Evolutionary conservation across 306 rosid species (phyloP).

Genomic region (Myrica gale): DNA sequence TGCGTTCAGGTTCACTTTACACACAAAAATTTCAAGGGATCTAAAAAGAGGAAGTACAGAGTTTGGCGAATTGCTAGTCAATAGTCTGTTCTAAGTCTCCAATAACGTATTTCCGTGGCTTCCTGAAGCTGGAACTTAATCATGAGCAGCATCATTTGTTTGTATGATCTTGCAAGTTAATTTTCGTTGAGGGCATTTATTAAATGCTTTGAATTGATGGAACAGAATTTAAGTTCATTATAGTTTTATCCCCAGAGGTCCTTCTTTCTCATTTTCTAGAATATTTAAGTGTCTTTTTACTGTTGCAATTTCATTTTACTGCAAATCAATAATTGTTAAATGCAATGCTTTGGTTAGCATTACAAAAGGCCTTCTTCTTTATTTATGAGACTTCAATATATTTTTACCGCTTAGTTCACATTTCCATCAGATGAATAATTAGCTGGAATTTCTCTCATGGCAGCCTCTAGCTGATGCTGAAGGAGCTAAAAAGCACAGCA

Average conservation of each 20-base stretch:
- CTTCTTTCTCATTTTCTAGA: too few species aligned
- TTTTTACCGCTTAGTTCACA: neutral
- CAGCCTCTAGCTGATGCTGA: constrained; percentile 99
- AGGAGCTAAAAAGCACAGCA: constrained; percentile 61
- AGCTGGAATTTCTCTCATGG: constrained; percentile 16
- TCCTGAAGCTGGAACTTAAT: neutral
- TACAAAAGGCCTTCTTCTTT: neutral
- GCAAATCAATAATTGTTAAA: neutral
- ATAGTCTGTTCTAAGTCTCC: neutral
- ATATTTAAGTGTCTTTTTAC: too few species aligned
- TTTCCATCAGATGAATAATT: neutral
- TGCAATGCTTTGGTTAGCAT: neutral
- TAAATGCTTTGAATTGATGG: neutral
- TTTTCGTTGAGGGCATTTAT: neutral
- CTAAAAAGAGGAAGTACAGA: too few species aligned
- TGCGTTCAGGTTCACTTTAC: too few species aligned
- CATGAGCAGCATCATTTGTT: neutral
- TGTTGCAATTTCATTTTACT: neutral
- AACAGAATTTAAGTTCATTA: neutral
- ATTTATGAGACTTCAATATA: too few species aligned
- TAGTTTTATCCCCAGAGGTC: too few species aligned
- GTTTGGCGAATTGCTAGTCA: neutral
- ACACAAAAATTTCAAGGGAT: too few species aligned
- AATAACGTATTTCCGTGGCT: neutral
- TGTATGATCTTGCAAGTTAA: neutral